phyloP scores from a whole-genome alignment of 139 green algal genomes.

The Diplosphaera chodatii region DNA sequence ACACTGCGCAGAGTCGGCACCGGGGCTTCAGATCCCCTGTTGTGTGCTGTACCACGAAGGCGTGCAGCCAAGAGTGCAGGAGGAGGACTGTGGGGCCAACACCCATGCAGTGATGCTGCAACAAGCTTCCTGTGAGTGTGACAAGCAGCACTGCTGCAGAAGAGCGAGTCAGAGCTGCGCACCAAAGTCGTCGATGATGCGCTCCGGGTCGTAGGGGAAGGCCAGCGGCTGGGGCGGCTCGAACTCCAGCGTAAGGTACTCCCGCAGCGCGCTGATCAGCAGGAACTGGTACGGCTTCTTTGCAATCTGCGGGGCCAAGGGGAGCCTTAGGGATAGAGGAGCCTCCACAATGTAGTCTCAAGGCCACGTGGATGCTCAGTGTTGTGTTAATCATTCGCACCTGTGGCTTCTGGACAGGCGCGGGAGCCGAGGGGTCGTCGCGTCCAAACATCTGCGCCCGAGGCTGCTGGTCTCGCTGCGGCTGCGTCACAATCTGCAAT shows the following conservation, averaged over 20 bases:
- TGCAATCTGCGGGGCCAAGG: constrained; percentile 43
- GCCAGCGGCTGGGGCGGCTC: constrained; percentile 7
- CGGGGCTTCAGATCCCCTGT: too few species aligned
- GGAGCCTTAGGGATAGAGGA: too few species aligned
- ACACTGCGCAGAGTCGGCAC: constrained; percentile 51
- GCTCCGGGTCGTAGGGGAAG: constrained; percentile 63
- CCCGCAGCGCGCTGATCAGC: constrained; percentile 75
- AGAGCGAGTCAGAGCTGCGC: too few species aligned
- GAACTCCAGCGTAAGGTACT: constrained; percentile 93
- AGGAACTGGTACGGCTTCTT: constrained; percentile 93
- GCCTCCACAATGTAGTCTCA: too few species aligned
- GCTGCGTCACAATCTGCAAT: constrained; percentile 22
- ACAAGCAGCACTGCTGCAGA: too few species aligned
- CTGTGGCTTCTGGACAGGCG: constrained; percentile 9
- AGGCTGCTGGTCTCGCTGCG: constrained; percentile 6
- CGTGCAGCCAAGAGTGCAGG: too few species aligned
- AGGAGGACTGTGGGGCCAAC: too few species aligned
- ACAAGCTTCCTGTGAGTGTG: too few species aligned
- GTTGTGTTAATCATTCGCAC: too few species aligned
- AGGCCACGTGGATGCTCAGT: too few species aligned
- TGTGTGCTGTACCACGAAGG: too few species aligned
- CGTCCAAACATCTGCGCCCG: constrained; percentile 13
- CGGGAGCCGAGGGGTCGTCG: constrained; percentile 11
- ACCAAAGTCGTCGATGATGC: constrained; percentile 76
- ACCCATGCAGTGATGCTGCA: too few species aligned